Percentiles rank a stretch among this genome's conserved stretches.
phyloP scores from a whole-genome alignment of 257 asterid genomes.

The Lycium ferocissimum region DNA sequence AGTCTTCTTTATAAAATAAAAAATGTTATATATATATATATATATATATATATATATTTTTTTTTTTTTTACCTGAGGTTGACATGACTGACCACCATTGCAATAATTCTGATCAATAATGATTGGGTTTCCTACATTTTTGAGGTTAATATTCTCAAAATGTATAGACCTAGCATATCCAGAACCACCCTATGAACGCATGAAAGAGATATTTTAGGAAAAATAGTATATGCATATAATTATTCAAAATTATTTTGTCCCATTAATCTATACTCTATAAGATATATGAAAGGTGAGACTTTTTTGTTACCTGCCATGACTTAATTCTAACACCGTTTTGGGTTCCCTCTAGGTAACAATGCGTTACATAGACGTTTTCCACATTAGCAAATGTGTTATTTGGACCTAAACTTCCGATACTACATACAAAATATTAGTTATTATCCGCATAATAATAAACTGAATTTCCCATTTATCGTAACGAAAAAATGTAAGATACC shows the following conservation, averaged over 20 bases:
- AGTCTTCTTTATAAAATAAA: not conserved
- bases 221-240: not conserved
- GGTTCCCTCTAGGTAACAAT: constrained; percentile 25
- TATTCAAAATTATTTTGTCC: not conserved
- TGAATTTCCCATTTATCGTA: not conserved
- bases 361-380: constrained; percentile 23
- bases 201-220: not conserved
- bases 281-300: not conserved
- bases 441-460: not conserved
- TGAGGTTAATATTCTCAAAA: constrained; percentile 33
- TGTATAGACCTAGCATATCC: constrained; percentile 33
- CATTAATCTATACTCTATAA: not conserved
- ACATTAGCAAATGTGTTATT: constrained; percentile 28
- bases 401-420: constrained; percentile 38
- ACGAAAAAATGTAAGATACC: constrained; percentile 22
- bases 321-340: constrained; percentile 40
- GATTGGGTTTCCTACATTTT: constrained; percentile 34
- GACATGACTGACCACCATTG: constrained; percentile 23
- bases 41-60: too few species aligned
- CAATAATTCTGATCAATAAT: constrained; percentile 39
- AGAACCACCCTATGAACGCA: constrained; percentile 34
- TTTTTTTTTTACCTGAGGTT: constrained; percentile 21
- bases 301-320: constrained; percentile 39
- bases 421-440: not conserved
- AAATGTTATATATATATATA: too few species aligned